These are phyloP conservation scores for Penicillium lagena DNA, from an alignment of 495 filamentous ascomycete species.

Conservation along the genomic window DNA sequence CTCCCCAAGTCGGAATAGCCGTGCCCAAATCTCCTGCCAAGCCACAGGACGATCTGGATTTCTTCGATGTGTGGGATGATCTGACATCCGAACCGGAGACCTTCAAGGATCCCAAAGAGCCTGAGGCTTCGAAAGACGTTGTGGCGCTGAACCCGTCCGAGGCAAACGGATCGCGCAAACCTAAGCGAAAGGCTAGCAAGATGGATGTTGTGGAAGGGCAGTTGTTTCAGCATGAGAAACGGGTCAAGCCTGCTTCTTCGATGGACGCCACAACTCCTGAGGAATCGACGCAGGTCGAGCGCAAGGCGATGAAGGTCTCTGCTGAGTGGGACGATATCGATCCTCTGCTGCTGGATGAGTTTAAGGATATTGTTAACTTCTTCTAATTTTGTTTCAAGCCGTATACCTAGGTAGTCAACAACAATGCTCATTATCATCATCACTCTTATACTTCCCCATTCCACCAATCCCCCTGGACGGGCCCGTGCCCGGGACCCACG, in stretches of 20 bases:
- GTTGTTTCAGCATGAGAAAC: too few relatives aligned
- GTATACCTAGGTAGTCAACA: too few relatives aligned
- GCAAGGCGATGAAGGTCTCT: not conserved
- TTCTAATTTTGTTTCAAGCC: not conserved
- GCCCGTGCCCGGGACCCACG: too few relatives aligned
- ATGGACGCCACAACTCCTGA: not conserved
- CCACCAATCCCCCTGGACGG: too few relatives aligned
- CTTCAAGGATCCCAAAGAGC: not conserved
- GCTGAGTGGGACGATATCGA: conserved; percentile 30
- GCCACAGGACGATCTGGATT: not conserved
- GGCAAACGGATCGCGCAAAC: not conserved
- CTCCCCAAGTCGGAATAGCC: not conserved
- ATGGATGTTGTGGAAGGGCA: not conserved
- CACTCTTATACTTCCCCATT: too few relatives aligned
- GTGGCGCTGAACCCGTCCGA: not conserved
- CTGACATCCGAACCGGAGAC: not conserved
- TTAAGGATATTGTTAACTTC: conserved; percentile 34
- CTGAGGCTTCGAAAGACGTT: not conserved
- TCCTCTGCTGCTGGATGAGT: conserved; percentile 27
- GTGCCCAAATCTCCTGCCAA: not conserved
- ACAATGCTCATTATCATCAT: too few relatives aligned
- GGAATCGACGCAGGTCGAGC: not conserved
- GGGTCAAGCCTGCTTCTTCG: too few relatives aligned
- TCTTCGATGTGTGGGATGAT: conserved; percentile 5
- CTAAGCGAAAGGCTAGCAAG: conserved; percentile 4